phyloP scores from a whole-genome alignment of 306 rosid species.

The Mimosa pudica region DNA sequence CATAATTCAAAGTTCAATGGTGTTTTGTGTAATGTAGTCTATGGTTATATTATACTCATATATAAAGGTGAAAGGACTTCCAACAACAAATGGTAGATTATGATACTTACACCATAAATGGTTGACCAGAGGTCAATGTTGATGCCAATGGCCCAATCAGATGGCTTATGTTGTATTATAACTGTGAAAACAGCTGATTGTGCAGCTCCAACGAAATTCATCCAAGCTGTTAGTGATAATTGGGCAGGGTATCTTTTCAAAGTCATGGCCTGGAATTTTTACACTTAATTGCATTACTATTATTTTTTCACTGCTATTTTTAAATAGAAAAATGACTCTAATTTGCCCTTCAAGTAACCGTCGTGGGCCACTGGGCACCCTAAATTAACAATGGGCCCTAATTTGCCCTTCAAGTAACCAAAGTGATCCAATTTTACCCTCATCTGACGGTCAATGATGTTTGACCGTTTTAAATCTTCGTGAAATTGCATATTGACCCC shows the following conservation, averaged over 20 bases:
- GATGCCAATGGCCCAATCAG: constrained; percentile 72
- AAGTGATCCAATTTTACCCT: no score
- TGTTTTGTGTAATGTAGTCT: no score
- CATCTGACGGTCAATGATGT: no score
- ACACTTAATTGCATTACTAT: neutral
- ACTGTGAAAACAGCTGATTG: constrained; percentile 72
- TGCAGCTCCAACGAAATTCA: constrained; percentile 70
- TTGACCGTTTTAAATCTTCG: no score
- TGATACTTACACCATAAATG: constrained; percentile 61
- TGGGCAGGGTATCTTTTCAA: constrained; percentile 84
- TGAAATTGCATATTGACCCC: no score
- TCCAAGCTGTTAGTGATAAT: constrained; percentile 78
- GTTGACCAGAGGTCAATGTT: constrained; percentile 73
- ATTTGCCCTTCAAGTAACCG: no score
- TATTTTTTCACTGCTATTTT: neutral
- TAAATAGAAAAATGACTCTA: no score
- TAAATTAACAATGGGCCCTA: no score
- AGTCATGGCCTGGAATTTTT: constrained; percentile 62
- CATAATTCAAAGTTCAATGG: no score
- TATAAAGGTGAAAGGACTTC: neutral
- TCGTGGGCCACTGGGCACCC: no score
- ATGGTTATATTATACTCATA: neutral
- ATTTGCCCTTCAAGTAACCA: no score
- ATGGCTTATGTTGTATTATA: constrained; percentile 47
- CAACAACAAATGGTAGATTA: neutral